A percentile compares a stretch with the other conserved stretches of the same genome.
phyloP scores from a whole-genome alignment of 2,329 filamentous ascomycete genomes.

The Phialophora verrucosa region DNA sequence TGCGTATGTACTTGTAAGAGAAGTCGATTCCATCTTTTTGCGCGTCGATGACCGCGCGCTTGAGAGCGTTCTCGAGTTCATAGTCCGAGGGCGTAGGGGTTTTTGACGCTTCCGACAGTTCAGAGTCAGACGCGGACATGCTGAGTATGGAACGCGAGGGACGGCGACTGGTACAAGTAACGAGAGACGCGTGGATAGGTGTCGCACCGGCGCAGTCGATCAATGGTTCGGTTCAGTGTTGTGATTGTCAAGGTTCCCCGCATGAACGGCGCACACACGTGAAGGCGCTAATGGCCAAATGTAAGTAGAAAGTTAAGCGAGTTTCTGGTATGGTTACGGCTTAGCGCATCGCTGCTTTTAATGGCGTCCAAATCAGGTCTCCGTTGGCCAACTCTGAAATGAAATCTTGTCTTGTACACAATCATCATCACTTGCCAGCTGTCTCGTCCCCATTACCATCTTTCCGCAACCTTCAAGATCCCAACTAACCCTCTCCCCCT shows the following conservation, averaged over 20 bases:
- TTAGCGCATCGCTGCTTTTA: neutral
- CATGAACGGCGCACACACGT: slow-evolving; percentile 14
- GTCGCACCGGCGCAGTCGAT: slow-evolving; percentile 1
- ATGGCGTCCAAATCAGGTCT: neutral
- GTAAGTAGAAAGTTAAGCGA: neutral
- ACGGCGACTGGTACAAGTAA: neutral
- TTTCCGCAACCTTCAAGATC: no score
- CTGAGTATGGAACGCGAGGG: neutral
- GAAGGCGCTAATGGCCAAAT: neutral
- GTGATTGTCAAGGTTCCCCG: slow-evolving; percentile 15
- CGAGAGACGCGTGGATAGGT: neutral
- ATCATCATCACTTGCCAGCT: no score
- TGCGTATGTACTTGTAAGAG: slow-evolving; percentile 63
- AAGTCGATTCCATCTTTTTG: slow-evolving; percentile 56
- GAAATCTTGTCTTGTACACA: no score
- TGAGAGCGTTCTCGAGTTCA: slow-evolving; percentile 47
- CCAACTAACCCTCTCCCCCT: no score
- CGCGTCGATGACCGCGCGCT: slow-evolving; percentile 45
- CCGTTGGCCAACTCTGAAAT: neutral
- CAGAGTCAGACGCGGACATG: slow-evolving; percentile 41
- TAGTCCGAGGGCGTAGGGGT: slow-evolving; percentile 43
- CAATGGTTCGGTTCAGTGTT: slow-evolving; percentile 1
- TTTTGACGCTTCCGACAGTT: slow-evolving; percentile 40
- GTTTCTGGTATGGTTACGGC: neutral
- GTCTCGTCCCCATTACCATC: no score